Base-by-base conservation (phyloP, 495 filamentous ascomycete genomes). In the Neurospora sp. region DNA sequence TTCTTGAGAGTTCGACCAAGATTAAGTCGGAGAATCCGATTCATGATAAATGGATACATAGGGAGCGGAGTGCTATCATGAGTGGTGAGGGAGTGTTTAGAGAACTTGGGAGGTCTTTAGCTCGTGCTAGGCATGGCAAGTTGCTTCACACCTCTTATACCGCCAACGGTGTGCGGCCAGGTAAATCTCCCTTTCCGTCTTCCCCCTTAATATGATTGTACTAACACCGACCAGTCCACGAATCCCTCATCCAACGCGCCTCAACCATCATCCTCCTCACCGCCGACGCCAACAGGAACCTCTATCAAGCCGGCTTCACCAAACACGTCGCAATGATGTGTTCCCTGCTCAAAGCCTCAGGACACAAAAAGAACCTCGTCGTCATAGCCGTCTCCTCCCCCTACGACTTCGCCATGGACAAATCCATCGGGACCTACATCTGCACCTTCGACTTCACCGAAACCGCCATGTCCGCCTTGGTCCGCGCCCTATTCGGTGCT, bases 371-470 rank as follows among this genome's bases (percentile, higher is more conserved):
- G 80, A 91, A 90, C 37, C 81, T 97, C 39, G 86, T 96, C 47
- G 94, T 96, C 39, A 90, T 97, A n/a, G 89, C 93, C 3, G 93
- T 94, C 70, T 96, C 93, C 80, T 96, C 93, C 8, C 94, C 94
- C 1, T 97, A 96, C 80, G 94, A 97, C 80, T 97, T 97, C 80
- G 94, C 93, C n/a, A 94, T 92, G 89, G 94, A 97, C 73, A 88
- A 90, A 70, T 86, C 89, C 4, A 92, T 97, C 39, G 91, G 91
- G 9, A 96, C 94, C 4, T 97, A 96, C 78, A 86, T 97, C 68
- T 97, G 94, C 82, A 97, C 94, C 0, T 97, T 94, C 77, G 94
- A 97, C 82, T 96, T 96, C 78, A 97, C 94, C 4, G 94, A 97
- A 75, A 94, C 92, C 0, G 93, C 94, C 31, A 87, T 97, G 83